Evolutionary conservation across 345 rosid genomes (phyloP).

Genomic region (Laguncularia racemosa): DNA sequence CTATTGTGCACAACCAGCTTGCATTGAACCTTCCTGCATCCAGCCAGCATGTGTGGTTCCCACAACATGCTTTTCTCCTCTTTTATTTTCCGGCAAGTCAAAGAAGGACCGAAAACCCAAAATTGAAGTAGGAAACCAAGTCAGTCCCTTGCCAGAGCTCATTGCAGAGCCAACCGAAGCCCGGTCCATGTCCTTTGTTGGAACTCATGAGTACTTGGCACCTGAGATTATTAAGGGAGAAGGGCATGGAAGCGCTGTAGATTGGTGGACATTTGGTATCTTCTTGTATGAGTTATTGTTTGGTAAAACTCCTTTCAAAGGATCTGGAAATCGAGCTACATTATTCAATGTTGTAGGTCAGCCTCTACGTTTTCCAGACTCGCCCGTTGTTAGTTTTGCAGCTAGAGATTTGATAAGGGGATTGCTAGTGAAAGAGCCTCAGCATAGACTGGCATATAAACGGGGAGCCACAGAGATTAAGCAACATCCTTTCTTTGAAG

Average conservation of each 20-base stretch:
- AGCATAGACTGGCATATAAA: conserved; percentile 73
- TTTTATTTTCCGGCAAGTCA: conserved; percentile 75
- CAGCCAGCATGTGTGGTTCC: conserved; percentile 82
- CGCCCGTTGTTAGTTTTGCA: conserved; percentile 79
- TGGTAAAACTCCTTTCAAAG: conserved; percentile 94
- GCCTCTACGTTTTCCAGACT: conserved; percentile 81
- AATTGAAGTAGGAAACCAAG: conserved; percentile 66
- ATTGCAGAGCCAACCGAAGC: conserved; percentile 92
- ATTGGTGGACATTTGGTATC: conserved; percentile 97
- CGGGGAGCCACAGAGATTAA: conserved; percentile 91
- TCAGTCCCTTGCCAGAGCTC: conserved; percentile 82
- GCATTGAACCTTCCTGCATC: conserved; percentile 82
- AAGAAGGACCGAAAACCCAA: conserved; percentile 72
- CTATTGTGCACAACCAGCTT: conserved; percentile 78
- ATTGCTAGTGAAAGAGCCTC: conserved; percentile 84
- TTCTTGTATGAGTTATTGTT: conserved; percentile 79
- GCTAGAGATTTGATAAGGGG: conserved; percentile 82
- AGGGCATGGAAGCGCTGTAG: conserved; percentile 97
- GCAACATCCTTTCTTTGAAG: conserved; percentile 93
- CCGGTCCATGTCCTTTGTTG: conserved; percentile 91
- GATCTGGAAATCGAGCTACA: conserved; percentile 83
- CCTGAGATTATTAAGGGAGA: conserved; percentile 93
- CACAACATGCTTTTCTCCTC: conserved; percentile 81
- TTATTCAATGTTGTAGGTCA: conserved; percentile 90
- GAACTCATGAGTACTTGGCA: conserved; percentile 89